Evolutionary conservation across 805 yeast species (phyloP), one percentile per base, ranked within the genome.

Genomic region (Candida dajiaensis): DNA sequence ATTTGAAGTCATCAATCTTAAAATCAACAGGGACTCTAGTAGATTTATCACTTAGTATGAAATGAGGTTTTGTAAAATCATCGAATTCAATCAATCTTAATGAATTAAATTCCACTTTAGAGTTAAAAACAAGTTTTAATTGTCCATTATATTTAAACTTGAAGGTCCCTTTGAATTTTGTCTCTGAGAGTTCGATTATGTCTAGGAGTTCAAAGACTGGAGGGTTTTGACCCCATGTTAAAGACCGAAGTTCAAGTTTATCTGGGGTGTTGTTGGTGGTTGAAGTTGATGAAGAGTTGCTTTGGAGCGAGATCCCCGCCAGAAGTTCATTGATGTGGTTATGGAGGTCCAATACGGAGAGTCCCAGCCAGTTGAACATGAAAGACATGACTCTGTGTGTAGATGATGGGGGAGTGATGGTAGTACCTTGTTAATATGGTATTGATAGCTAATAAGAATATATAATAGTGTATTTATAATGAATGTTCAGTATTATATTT

Each of bases 11-110:
- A 2, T 38, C 45, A 10, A 60, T 41, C 2, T 48, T 40, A 35
- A 60, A 55, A 38, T 58, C 60, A 20, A 60, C 61, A 5, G 64
- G 64, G 12, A 60, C 28, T 0, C 55, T 41, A 1, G 60, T 55
- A 4, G 63, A 56, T 39, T 54, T 52, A 42, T 56, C 55, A 19
- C 54, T 45, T 23, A 53, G 41, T 1, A 57, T 54, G 39, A 54
- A 60, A 36, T 51, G 55, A 4, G 64, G 64, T 46, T 42, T 56
- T 13, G 63, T 59, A 41, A 60, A 57, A 5, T 13, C 6, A 41
- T 59, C 63, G 53, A 55, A 60, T 4, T 57, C 58, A 7, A 60
- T 56, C 19, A 59, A 40, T 10, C 47, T 49, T 16, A 60, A n/a
- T 2, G 60, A 25, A 41, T 60, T 60, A 19, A 59, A 53, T 40